These are phyloP conservation scores for Schizonepeta tenuifolia DNA, from an alignment of 257 asterid genomes.

Conservation along the genomic window DNA sequence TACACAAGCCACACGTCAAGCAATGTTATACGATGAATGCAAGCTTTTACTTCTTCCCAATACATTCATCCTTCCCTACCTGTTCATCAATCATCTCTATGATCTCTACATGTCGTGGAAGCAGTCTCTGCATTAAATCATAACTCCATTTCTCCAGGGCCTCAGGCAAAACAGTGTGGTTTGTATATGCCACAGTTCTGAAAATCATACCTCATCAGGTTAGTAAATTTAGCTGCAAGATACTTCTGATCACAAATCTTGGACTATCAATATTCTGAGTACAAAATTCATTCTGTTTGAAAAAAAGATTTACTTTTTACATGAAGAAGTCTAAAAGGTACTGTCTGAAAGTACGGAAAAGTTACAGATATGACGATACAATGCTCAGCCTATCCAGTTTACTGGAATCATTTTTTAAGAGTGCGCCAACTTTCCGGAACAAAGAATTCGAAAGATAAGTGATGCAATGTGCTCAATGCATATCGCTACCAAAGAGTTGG, in stretches of 20 bases:
- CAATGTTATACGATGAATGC: slow-evolving; percentile 29
- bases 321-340: neutral
- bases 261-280: slow-evolving; percentile 5
- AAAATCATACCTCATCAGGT: slow-evolving; percentile 32
- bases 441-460: neutral
- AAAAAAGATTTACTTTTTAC: neutral
- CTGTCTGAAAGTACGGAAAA: neutral
- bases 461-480: neutral
- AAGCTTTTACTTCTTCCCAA: slow-evolving; percentile 25
- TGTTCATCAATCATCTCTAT: slow-evolving; percentile 79
- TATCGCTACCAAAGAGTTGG: neutral
- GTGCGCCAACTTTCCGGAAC: neutral
- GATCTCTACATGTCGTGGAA: slow-evolving; percentile 87
- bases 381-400: neutral
- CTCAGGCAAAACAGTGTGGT: slow-evolving; percentile 91
- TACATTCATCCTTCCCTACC: slow-evolving; percentile 44
- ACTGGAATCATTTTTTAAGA: neutral
- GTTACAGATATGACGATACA: neutral
- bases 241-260: slow-evolving; percentile 17
- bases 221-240: slow-evolving; percentile 35
- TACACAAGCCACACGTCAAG: slow-evolving; percentile 29
- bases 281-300: neutral
- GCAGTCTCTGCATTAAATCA: slow-evolving; percentile 75
- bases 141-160: slow-evolving; percentile 93
- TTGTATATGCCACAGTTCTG: slow-evolving; percentile 93